These are phyloP conservation scores for Solanum piurae DNA, from an alignment of 257 asterid genomes.

Conservation along the genomic window DNA sequence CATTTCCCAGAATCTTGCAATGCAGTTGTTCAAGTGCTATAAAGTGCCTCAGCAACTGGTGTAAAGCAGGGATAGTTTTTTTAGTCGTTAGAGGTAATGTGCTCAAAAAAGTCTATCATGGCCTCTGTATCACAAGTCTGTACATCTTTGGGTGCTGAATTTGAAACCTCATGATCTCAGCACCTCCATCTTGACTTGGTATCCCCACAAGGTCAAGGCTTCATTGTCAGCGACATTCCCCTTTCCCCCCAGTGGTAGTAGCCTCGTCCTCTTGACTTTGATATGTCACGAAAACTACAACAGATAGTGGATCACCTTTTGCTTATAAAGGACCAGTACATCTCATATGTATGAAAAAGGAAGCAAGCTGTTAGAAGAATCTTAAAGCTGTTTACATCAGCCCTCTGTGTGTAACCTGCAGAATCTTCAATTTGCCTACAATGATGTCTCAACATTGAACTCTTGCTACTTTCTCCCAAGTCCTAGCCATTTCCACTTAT, in stretches of 20 bases:
- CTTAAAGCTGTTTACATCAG: background rate
- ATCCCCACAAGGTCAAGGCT: background rate
- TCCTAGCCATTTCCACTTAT: background rate
- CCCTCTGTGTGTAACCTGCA: background rate
- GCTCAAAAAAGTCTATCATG: background rate
- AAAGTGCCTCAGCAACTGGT: background rate
- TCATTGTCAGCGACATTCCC: background rate
- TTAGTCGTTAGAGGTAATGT: background rate
- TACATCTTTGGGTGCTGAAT: background rate
- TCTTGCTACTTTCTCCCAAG: background rate
- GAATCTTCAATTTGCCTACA: background rate
- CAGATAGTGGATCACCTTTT: background rate
- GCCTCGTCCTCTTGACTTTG: background rate
- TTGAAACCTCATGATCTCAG: background rate
- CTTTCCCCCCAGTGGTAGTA: background rate
- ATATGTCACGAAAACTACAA: background rate
- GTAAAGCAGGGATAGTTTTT: background rate
- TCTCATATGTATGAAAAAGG: background rate
- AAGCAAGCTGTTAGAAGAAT: background rate
- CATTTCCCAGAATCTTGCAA: background rate
- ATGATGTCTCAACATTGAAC: background rate
- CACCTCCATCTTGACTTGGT: background rate
- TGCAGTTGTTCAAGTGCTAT: background rate
- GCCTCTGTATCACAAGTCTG: background rate
- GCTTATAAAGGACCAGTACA: background rate